A percentile compares a stretch with the other conserved stretches of the same genome.
Conservation (phyloP, 805 yeast genomes). For the Zygoascus flipseniorum region DNA sequence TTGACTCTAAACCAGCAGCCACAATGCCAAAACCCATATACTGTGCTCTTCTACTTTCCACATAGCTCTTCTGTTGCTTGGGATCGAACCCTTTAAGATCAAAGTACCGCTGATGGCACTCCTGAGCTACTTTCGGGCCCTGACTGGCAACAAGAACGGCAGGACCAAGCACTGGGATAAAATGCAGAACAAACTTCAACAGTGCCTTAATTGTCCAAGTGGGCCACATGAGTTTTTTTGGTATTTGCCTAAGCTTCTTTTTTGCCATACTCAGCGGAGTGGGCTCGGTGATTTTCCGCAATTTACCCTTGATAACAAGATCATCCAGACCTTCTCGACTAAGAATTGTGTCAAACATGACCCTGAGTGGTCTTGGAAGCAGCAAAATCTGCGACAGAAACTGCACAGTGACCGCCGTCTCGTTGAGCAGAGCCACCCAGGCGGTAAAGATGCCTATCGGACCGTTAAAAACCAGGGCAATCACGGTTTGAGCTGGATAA, state of each 20-base stretch:
- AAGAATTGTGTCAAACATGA: constrained; percentile 39
- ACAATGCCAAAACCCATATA: constrained; percentile 29
- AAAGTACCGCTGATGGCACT: constrained; percentile 49
- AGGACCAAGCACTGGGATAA: constrained; percentile 55
- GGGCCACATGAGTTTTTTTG: constrained; percentile 34
- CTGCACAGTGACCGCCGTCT: constrained; percentile 35
- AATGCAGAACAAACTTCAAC: constrained; percentile 32
- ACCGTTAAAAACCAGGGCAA: constrained; percentile 38
- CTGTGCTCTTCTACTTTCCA: constrained; percentile 23
- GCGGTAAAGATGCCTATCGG: constrained; percentile 44
- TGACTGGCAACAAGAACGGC: constrained; percentile 39
- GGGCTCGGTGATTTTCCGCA: constrained; percentile 27
- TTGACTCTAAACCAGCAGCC: constrained; percentile 29
- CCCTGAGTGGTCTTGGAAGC: constrained; percentile 41
- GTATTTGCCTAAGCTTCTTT: constrained; percentile 28
- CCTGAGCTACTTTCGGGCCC: constrained; percentile 47
- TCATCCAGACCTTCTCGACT: constrained; percentile 39
- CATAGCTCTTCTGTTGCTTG: constrained; percentile 31
- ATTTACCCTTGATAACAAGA: constrained; percentile 35
- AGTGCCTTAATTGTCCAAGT: constrained; percentile 33
- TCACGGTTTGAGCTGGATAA: constrained; percentile 39
- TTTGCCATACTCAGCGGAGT: constrained; percentile 28
- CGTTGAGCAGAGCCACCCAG: constrained; percentile 37
- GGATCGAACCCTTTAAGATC: constrained; percentile 43
- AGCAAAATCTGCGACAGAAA: constrained; percentile 35